These are phyloP conservation scores for Pythium guiyangense DNA, from an alignment of 352 stramenopile genomes.

Conservation along the genomic window DNA sequence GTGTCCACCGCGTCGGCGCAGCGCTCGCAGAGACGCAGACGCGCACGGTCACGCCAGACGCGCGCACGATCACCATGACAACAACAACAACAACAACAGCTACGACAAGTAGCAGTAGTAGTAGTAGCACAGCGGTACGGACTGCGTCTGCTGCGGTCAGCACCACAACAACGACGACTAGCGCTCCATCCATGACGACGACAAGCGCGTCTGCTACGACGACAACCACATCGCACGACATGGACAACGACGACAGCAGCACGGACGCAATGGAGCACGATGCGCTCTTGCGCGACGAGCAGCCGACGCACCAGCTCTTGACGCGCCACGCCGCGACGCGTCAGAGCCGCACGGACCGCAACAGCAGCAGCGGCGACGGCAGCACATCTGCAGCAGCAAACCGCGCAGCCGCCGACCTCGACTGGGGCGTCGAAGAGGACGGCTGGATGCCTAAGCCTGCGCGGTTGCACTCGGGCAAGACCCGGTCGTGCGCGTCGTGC, in stretches of 20 bases:
- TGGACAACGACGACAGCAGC: background rate
- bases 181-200: background rate
- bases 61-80: constrained; percentile 4
- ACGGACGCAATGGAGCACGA: constrained; percentile 5
- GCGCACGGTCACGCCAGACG: constrained; percentile 3
- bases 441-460: constrained; percentile 85
- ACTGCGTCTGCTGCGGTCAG: too few species aligned
- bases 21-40: constrained; percentile 2
- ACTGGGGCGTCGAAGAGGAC: constrained; percentile 41
- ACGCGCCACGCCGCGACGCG: background rate
- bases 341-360: constrained; percentile 11
- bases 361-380: constrained; percentile 9
- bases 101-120: background rate
- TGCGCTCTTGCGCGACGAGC: constrained; percentile 5
- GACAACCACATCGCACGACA: constrained; percentile 3
- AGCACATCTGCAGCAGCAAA: background rate
- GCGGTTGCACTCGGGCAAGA: constrained; percentile 73
- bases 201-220: background rate
- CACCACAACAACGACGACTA: background rate
- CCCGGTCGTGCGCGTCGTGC: constrained; percentile 70
- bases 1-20: constrained; percentile 12
- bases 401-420: constrained; percentile 2
- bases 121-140: too few species aligned
- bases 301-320: background rate
- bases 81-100: background rate